Evolutionary conservation across 2,329 filamentous ascomycete species (phyloP).

Genomic region (Exophiala oligosperma): DNA sequence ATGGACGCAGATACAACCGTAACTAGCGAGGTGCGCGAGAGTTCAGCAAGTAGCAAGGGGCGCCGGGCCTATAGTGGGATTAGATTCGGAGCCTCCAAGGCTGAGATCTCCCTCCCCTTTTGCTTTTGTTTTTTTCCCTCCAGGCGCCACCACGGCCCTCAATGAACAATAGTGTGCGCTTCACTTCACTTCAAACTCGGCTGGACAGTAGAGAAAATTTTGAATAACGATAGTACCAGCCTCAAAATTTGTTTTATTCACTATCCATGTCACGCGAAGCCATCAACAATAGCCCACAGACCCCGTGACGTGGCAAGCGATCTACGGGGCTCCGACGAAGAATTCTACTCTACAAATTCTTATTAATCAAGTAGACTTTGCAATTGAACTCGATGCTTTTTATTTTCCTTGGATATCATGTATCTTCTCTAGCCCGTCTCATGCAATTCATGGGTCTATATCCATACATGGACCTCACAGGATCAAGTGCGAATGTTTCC

Average conservation of each 20-base stretch:
- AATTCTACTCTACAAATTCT: neutral
- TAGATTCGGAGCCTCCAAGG: constrained; percentile 13
- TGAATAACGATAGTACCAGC: too few relatives aligned
- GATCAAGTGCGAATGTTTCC: neutral
- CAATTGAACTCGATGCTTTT: neutral
- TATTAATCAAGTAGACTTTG: neutral
- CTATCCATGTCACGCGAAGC: too few relatives aligned
- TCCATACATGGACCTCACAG: neutral
- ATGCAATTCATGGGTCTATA: neutral
- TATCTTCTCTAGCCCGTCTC: neutral
- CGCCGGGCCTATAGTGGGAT: neutral
- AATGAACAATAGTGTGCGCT: too few relatives aligned
- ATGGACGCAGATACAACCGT: constrained; percentile 11
- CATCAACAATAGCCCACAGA: too few relatives aligned
- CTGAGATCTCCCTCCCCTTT: constrained; percentile 15
- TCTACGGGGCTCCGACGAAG: neutral
- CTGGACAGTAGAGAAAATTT: neutral
- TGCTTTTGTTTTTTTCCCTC: neutral
- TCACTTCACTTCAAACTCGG: too few relatives aligned
- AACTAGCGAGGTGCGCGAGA: constrained; percentile 10
- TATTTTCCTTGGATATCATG: neutral
- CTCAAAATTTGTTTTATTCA: too few relatives aligned
- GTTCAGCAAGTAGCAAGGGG: constrained; percentile 15
- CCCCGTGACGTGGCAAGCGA: constrained; percentile 10
- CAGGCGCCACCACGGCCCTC: neutral